Evolutionary conservation across 768 basidiomycete species (phyloP), one percentile per base, ranked within the genome.

Genomic region (Lactarius deliciosus): DNA sequence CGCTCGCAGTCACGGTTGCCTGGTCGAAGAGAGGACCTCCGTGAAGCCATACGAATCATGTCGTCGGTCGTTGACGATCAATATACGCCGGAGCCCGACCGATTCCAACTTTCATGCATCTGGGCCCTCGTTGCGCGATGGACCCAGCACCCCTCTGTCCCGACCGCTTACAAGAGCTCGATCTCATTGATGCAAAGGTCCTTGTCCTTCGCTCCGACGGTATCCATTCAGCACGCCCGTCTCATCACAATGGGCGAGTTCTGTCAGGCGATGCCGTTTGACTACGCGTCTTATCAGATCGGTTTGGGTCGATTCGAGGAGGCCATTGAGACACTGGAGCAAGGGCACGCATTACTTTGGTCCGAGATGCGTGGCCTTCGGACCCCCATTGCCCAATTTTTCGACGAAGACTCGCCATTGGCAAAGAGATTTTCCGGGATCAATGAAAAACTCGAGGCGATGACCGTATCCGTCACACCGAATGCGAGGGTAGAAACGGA

Each of bases 311-410:
- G 10, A 22, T 20, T 57, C 9, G 36, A 57, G 34, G 32, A 13
- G n/a, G 57, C 36, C 5, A 38, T 57, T n/a, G 57, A 57, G 57
- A 34, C 34, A 6, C 36, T 57, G 57, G 57, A 57, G 22, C 34
- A 34, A 36, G 57, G 57, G 32, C 34, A 20, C 2, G 32, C 41
- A 5, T 7, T 41, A 41, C 41, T 41, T 41, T 41, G 41, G 41
- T 41, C 41, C 41, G 41, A 41, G 20, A 56, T 56, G 57, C 57
- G 57, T 57, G 36, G 57, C 36, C 5, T 38, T 8, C 57, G 20
- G 13, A 57, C n/a, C 18, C 20, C 9, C 6, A 20, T 7, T 10
- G 3, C 20, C 10, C 34, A 15, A 15, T 16, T 36, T 22, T 2
- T 22, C 7, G 34, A 20, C 1, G 56, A 7, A 40, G 15, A 40